Conservation (phyloP, 1,139 yeast species). For the Geotrichum restrictum region DNA sequence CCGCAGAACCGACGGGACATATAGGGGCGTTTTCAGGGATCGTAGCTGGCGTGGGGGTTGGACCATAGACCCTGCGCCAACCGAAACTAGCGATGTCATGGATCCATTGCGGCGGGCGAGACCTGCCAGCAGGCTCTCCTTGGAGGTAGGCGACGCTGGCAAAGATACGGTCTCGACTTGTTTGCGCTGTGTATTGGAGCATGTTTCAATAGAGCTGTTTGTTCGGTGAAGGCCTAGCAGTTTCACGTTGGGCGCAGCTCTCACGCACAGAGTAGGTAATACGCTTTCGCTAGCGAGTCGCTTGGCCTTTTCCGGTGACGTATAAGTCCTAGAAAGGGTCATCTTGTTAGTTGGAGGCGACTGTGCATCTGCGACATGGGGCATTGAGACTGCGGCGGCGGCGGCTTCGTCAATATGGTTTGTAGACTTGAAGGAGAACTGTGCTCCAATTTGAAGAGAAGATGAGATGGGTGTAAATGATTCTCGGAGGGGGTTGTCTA, state of each 20-base stretch:
- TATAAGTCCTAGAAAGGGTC: background rate
- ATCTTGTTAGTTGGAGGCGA: no score
- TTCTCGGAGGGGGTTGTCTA: background rate
- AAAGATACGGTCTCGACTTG: background rate
- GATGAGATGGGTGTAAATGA: background rate
- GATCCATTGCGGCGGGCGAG: slow-evolving; percentile 3
- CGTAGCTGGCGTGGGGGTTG: slow-evolving; percentile 33
- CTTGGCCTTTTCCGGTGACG: slow-evolving; percentile 5
- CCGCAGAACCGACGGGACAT: slow-evolving; percentile 84
- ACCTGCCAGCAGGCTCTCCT: background rate
- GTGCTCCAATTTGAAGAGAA: slow-evolving; percentile 3
- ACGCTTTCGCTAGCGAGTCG: slow-evolving; percentile 11
- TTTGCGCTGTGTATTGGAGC: background rate
- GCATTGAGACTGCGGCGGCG: background rate
- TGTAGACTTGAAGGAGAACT: slow-evolving; percentile 3
- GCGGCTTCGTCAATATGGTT: background rate
- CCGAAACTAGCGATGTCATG: background rate
- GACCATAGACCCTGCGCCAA: background rate
- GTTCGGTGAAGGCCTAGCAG: slow-evolving; percentile 4
- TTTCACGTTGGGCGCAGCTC: slow-evolving; percentile 11
- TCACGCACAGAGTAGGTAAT: slow-evolving; percentile 10
- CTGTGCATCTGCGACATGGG: no score
- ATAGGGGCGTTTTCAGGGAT: slow-evolving; percentile 72
- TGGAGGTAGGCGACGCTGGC: slow-evolving; percentile 1
- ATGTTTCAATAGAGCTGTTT: background rate